These are phyloP conservation scores for Calonectria crousiana DNA, from an alignment of 2,329 filamentous ascomycete species.

Conservation along the genomic window DNA sequence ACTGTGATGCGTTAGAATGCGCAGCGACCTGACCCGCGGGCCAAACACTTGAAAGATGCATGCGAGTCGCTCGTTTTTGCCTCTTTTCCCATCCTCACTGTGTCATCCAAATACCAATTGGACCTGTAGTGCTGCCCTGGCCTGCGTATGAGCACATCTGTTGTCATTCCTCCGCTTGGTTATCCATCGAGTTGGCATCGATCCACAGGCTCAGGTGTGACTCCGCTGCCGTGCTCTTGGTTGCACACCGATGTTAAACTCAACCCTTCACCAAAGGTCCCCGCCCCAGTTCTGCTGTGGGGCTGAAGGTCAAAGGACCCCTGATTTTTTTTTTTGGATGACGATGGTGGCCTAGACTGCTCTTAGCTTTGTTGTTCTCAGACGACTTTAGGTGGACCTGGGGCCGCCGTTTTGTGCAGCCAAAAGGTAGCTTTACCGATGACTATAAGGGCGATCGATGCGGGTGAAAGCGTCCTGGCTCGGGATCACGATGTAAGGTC, in stretches of 20 bases:
- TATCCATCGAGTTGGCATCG: constrained; percentile 9
- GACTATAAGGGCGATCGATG: constrained; percentile 19
- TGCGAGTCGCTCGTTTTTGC: not conserved
- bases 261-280: constrained; percentile 9
- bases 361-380: constrained; percentile 6
- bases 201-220: constrained; percentile 7
- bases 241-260: constrained; percentile 15
- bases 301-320: constrained; percentile 10
- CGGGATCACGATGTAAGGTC: not conserved
- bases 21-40: not conserved
- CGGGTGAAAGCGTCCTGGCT: not conserved
- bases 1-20: not conserved
- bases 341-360: constrained; percentile 15
- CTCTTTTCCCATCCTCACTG: not conserved
- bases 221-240: constrained; percentile 2
- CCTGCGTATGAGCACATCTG: constrained; percentile 2
- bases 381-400: constrained; percentile 10
- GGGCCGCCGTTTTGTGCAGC: constrained; percentile 2
- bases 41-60: not conserved
- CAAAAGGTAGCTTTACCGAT: constrained; percentile 21
- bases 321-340: constrained; percentile 14
- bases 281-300: constrained; percentile 2
- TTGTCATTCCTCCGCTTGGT: not conserved
- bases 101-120: not conserved
- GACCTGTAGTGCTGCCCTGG: not conserved